Evolutionary conservation across 1,284 basidiomycete genomes (phyloP).

Genomic region (Moesziomyces globuligerus): DNA sequence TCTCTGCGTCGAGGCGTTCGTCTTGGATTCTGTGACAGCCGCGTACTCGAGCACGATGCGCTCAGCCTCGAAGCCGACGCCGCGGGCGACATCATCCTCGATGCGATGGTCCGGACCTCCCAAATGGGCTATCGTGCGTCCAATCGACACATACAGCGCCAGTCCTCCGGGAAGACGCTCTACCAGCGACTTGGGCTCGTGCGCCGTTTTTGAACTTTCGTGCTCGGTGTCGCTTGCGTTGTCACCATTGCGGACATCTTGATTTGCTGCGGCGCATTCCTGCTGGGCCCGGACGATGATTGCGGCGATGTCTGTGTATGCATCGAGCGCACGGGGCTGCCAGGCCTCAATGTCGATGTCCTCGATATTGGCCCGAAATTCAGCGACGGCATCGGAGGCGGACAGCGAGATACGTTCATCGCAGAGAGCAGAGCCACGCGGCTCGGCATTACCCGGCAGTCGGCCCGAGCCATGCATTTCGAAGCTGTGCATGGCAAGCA

Average conservation of each 20-base stretch:
- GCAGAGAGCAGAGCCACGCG: conserved; percentile 15
- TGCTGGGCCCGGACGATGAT: conserved; percentile 12
- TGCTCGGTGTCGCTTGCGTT: background rate
- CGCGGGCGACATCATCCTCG: conserved; percentile 49
- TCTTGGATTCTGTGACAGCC: conserved; percentile 35
- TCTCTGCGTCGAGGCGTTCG: conserved; percentile 23
- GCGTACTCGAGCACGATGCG: conserved; percentile 53
- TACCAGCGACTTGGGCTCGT: conserved; percentile 27
- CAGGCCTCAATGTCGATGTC: conserved; percentile 59
- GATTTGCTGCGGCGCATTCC: background rate
- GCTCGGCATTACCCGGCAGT: conserved; percentile 31
- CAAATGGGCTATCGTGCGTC: conserved; percentile 46
- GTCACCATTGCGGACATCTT: background rate
- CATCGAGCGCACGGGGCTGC: conserved; percentile 44
- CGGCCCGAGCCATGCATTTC: conserved; percentile 34
- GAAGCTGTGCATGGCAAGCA: conserved; percentile 49
- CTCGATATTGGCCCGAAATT: conserved; percentile 48
- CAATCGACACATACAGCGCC: conserved; percentile 53
- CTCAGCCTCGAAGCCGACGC: conserved; percentile 55
- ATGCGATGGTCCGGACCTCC: conserved; percentile 52
- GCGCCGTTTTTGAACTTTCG: background rate
- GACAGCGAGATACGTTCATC: conserved; percentile 27
- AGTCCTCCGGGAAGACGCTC: conserved; percentile 46
- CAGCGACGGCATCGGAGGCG: conserved; percentile 25
- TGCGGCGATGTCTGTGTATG: conserved; percentile 29